Evolutionary conservation across 805 yeast species (phyloP).

Genomic region (Grigorovia yakushimaensis): DNA sequence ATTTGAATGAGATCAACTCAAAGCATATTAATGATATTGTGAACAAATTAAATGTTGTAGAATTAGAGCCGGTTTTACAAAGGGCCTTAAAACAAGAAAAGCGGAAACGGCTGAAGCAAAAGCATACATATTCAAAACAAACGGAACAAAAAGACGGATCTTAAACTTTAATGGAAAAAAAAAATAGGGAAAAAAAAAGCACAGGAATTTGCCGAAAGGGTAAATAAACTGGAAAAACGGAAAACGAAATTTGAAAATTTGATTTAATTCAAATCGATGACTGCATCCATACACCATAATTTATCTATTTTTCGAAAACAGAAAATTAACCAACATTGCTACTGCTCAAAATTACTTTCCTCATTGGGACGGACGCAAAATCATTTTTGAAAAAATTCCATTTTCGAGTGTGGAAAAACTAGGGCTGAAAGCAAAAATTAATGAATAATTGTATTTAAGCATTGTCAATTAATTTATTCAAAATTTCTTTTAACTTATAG

Average conservation of each 20-base stretch:
- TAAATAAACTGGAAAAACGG: background rate
- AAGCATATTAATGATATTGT: slow-evolving; percentile 39
- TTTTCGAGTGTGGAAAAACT: background rate
- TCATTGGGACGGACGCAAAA: background rate
- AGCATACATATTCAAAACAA: too few relatives aligned
- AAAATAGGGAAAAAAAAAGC: too few relatives aligned
- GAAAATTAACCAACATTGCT: background rate
- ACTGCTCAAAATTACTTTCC: background rate
- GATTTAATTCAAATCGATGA: background rate
- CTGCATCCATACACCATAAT: background rate
- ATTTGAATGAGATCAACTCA: slow-evolving; percentile 31
- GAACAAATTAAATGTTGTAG: slow-evolving; percentile 36
- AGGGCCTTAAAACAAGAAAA: slow-evolving; percentile 49
- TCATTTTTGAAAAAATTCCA: background rate
- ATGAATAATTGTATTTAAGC: background rate
- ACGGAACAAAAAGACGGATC: too few relatives aligned
- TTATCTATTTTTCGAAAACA: background rate
- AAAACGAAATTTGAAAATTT: background rate
- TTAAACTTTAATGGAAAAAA: background rate
- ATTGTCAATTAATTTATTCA: background rate
- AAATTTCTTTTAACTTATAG: background rate
- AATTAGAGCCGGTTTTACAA: slow-evolving; percentile 34
- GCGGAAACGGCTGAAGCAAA: background rate
- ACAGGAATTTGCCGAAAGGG: background rate
- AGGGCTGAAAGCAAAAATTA: background rate